Conservation (phyloP, 164 flowering plant species). For the Dillenia suffruticosa region DNA sequence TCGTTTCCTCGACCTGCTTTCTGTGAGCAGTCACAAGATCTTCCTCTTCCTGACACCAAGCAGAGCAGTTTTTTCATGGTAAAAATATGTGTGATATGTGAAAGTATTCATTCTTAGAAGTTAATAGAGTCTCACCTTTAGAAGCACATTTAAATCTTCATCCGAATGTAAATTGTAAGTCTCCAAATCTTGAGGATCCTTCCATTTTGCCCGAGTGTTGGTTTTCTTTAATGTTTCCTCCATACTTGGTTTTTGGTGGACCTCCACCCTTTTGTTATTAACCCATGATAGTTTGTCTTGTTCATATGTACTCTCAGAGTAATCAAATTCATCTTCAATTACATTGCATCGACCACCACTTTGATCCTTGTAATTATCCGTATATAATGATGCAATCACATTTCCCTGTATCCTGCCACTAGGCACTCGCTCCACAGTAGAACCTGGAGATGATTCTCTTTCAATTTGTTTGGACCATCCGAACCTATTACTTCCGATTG, state of each 20-base stretch:
- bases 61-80: neutral
- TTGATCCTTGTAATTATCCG: conserved; percentile 32
- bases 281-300: conserved; percentile 39
- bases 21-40: conserved; percentile 74
- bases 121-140: conserved; percentile 38
- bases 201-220: conserved; percentile 30
- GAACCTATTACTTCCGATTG: conserved; percentile 37
- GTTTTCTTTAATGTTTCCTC: conserved; percentile 36
- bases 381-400: conserved; percentile 19
- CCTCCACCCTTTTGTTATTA: conserved; percentile 33
- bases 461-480: conserved; percentile 52
- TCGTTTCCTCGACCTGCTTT: conserved; percentile 68
- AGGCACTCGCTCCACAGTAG: conserved; percentile 34
- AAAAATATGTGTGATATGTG: neutral
- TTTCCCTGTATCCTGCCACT: conserved; percentile 42
- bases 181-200: conserved; percentile 28
- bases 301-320: conserved; percentile 39
- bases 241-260: conserved; percentile 14
- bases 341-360: conserved; percentile 21
- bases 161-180: conserved; percentile 33
- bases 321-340: conserved; percentile 35
- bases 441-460: conserved; percentile 33
- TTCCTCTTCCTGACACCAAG: conserved; percentile 59
- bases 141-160: conserved; percentile 56
- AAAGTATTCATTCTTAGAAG: neutral